These are phyloP conservation scores for Astrothelium subdiscretum DNA, from an alignment of 495 filamentous ascomycete species.

Conservation along the genomic window DNA sequence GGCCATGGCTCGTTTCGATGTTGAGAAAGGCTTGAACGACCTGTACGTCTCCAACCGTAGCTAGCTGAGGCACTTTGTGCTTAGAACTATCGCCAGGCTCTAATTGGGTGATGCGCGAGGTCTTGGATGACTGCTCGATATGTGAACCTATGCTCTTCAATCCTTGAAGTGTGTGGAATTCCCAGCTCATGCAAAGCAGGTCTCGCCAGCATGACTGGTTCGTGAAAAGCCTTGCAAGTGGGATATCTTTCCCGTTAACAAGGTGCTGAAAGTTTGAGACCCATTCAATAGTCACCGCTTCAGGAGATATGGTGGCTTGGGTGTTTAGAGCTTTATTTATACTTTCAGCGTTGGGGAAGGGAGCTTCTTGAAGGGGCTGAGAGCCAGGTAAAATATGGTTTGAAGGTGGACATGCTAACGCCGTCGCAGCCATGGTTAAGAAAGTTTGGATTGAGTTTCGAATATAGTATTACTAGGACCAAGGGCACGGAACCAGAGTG, in stretches of 20 bases:
- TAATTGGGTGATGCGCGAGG: neutral
- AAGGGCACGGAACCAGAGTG: no score
- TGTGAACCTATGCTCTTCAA: constrained; percentile 9
- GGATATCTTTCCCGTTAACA: constrained; percentile 3
- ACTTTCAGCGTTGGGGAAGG: neutral
- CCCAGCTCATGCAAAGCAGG: constrained; percentile 19
- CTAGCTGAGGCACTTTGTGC: neutral
- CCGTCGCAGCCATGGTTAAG: neutral
- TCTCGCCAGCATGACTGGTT: constrained; percentile 21
- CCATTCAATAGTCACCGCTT: constrained; percentile 14
- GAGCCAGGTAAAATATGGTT: neutral
- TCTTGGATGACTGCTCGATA: neutral
- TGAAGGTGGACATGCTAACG: neutral
- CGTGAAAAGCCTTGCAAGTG: constrained; percentile 7
- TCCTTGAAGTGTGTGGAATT: constrained; percentile 18
- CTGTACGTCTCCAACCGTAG: constrained; percentile 9
- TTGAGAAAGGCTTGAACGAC: constrained; percentile 18
- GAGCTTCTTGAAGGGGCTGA: neutral
- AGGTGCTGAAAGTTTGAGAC: constrained; percentile 14
- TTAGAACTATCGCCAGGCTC: neutral
- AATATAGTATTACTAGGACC: no score
- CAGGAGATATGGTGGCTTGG: neutral
- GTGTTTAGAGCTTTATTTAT: neutral
- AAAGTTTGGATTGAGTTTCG: no score
- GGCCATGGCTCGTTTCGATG: constrained; percentile 18